Conservation (phyloP, 768 basidiomycete species). For the Glaciozyma martinii region DNA sequence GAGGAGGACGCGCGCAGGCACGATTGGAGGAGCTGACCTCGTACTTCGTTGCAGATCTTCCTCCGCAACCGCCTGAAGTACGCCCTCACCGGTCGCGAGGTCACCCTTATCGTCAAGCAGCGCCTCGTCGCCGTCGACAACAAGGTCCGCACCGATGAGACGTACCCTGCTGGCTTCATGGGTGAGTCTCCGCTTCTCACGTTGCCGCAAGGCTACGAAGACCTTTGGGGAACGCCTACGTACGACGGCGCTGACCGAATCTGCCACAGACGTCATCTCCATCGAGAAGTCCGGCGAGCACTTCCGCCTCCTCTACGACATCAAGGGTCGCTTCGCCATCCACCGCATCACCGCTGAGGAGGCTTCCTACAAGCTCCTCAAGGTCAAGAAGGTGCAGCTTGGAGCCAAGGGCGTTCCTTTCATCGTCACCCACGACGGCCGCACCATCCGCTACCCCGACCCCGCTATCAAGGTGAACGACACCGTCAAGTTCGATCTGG, state of each 20-base stretch:
- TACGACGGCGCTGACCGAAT: constrained; percentile 4
- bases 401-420: constrained; percentile 91
- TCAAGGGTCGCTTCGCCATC: constrained; percentile 99
- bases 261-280: constrained; percentile 70
- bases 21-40: background rate
- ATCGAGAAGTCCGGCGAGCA: constrained; percentile 98
- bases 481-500: constrained; percentile 92
- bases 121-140: constrained; percentile 96
- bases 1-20: background rate
- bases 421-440: constrained; percentile 97
- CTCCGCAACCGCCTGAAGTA: constrained; percentile 99
- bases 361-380: constrained; percentile 55
- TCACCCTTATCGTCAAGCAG: constrained; percentile 87
- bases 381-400: constrained; percentile 78
- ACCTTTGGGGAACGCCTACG: too few relatives aligned
- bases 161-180: constrained; percentile 95
- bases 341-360: constrained; percentile 99
- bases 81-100: constrained; percentile 92
- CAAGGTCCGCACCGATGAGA: constrained; percentile 96
- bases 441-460: constrained; percentile 99
- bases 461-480: constrained; percentile 88
- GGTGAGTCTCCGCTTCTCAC: constrained; percentile 52
- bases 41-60: constrained; percentile 51
- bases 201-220: background rate
- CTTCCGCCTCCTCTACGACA: constrained; percentile 98